Evolutionary conservation across 306 rosid species (phyloP).

Genomic region (Canavalia gladiata): DNA sequence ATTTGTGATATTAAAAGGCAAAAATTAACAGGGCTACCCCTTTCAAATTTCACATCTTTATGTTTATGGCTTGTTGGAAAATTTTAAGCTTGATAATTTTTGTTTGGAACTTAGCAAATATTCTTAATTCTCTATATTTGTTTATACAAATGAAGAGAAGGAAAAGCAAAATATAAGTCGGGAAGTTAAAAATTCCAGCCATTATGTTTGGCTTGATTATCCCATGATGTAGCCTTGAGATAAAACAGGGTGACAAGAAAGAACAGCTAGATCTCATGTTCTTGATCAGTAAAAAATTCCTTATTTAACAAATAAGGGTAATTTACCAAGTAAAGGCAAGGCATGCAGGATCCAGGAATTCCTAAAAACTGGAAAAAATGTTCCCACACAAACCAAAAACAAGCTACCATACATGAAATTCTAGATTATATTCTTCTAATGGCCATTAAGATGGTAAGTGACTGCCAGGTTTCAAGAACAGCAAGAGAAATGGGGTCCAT

Average conservation of each 20-base stretch:
- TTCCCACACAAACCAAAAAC: neutral
- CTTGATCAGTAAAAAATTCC: slow-evolving; percentile 1
- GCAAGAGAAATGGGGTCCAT: neutral
- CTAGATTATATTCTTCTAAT: slow-evolving; percentile 22
- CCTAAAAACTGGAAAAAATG: neutral
- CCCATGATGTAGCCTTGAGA: slow-evolving; percentile 6
- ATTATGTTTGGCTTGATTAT: neutral
- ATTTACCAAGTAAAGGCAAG: neutral
- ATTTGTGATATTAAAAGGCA: neutral
- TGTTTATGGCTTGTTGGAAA: neutral
- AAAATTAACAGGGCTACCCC: neutral
- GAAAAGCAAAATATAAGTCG: slow-evolving; percentile 7
- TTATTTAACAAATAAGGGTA: neutral
- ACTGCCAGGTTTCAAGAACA: neutral
- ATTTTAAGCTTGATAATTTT: neutral
- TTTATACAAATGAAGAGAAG: neutral
- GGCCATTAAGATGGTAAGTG: neutral
- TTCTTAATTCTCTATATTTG: neutral
- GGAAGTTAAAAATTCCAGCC: neutral
- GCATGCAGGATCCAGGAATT: neutral
- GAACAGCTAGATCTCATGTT: slow-evolving; percentile 5
- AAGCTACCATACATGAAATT: neutral
- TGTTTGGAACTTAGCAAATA: neutral
- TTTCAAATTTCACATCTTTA: neutral
- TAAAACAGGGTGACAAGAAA: neutral